These are phyloP conservation scores for Caloboletus inedulis DNA, from an alignment of 1,284 basidiomycete genomes.

Conservation along the genomic window DNA sequence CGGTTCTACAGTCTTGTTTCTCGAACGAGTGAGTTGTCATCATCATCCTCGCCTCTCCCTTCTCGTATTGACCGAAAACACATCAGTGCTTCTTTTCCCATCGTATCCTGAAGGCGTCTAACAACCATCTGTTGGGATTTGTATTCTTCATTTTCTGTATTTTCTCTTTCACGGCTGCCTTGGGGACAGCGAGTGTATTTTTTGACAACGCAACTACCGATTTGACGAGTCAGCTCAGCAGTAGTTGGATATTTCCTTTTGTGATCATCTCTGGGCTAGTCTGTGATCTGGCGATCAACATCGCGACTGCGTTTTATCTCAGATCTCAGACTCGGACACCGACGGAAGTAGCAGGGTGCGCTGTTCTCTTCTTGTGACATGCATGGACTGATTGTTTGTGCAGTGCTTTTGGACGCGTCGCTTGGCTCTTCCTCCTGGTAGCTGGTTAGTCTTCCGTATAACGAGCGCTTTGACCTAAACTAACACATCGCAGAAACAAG, in stretches of 20 bases:
- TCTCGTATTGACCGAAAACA: neutral
- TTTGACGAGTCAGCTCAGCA: constrained; percentile 14
- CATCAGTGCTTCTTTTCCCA: constrained; percentile 24
- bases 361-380: neutral
- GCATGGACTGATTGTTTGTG: neutral
- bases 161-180: constrained; percentile 22
- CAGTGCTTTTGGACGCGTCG: constrained; percentile 4
- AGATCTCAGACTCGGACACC: neutral
- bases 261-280: constrained; percentile 17
- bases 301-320: constrained; percentile 13
- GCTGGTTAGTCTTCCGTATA: constrained; percentile 14
- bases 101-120: constrained; percentile 16
- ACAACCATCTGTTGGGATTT: constrained; percentile 17
- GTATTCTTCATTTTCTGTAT: constrained; percentile 18
- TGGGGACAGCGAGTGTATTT: constrained; percentile 23
- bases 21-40: constrained; percentile 16
- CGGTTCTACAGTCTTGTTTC: constrained; percentile 17
- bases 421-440: constrained; percentile 8
- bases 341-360: constrained; percentile 9
- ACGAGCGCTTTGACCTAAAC: neutral
- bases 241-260: constrained; percentile 21
- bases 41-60: neutral
- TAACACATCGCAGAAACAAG: constrained; percentile 20
- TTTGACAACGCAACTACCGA: constrained; percentile 5
- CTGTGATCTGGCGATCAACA: constrained; percentile 21